phyloP scores from a whole-genome alignment of 2,329 filamentous ascomycete genomes.

The Penicillium sp. region DNA sequence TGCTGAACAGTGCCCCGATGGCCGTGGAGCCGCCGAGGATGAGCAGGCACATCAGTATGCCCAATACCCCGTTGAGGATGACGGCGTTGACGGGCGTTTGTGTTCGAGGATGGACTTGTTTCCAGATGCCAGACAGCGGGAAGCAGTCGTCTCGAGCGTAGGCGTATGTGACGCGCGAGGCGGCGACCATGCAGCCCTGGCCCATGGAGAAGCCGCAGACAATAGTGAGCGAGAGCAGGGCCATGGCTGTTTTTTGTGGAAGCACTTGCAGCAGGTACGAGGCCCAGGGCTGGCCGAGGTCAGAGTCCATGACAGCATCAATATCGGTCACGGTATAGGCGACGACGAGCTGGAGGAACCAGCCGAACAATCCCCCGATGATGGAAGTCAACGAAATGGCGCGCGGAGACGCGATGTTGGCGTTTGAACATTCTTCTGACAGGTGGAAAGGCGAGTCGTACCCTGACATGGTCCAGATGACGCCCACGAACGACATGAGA shows the following conservation, averaged over 20 bases:
- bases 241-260: constrained; percentile 56
- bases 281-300: constrained; percentile 66
- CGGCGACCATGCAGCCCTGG: constrained; percentile 67
- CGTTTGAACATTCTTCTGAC: constrained; percentile 72
- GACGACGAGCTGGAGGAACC: constrained; percentile 69
- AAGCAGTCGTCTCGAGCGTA: constrained; percentile 71
- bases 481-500: constrained; percentile 67
- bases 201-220: constrained; percentile 69
- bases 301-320: constrained; percentile 53
- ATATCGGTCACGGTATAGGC: constrained; percentile 69
- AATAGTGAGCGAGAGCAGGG: constrained; percentile 63
- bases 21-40: constrained; percentile 62
- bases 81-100: constrained; percentile 67
- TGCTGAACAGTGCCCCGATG: constrained; percentile 65
- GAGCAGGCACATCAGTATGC: constrained; percentile 58
- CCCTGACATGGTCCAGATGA: constrained; percentile 66
- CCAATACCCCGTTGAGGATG: constrained; percentile 61
- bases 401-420: constrained; percentile 64
- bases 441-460: constrained; percentile 69
- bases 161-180: constrained; percentile 66
- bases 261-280: constrained; percentile 66
- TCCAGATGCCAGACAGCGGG: constrained; percentile 57
- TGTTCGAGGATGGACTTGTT: constrained; percentile 57
- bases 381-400: constrained; percentile 68
- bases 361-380: constrained; percentile 64